These are phyloP conservation scores for Orobanche coerulescens DNA, from an alignment of 257 asterid genomes.

Conservation along the genomic window DNA sequence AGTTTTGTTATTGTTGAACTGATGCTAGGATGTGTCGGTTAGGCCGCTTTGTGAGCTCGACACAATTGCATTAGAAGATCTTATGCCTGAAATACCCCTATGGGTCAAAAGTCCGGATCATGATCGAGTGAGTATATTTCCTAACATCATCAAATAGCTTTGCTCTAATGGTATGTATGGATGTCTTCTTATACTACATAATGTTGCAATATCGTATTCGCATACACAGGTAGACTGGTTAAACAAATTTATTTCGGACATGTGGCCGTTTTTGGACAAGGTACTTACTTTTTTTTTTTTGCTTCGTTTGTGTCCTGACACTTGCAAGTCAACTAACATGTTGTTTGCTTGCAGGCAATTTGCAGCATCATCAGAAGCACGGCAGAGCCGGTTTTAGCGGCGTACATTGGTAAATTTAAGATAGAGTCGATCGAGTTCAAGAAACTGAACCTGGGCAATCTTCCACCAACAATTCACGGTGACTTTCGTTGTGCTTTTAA, in stretches of 20 bases:
- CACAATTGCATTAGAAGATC: conserved; percentile 44
- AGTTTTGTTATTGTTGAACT: conserved; percentile 12
- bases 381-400: conserved; percentile 63
- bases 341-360: conserved; percentile 48
- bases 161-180: neutral
- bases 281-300: conserved; percentile 37
- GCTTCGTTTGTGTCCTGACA: neutral
- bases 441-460: conserved; percentile 61
- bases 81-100: conserved; percentile 68
- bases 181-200: neutral
- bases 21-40: conserved; percentile 40
- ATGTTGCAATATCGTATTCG: conserved; percentile 9
- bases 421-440: conserved; percentile 63
- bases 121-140: conserved; percentile 52
- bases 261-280: conserved; percentile 92
- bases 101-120: conserved; percentile 89
- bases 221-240: conserved; percentile 76
- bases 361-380: conserved; percentile 55
- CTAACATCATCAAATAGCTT: neutral
- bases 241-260: conserved; percentile 48
- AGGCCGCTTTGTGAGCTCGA: conserved; percentile 52
- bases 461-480: conserved; percentile 82
- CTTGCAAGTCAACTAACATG: conserved; percentile 11
- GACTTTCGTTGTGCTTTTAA: conserved; percentile 21
- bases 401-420: conserved; percentile 56